Base-by-base conservation (phyloP, 495 filamentous ascomycete species). In the Alectoria sarmentosa region DNA sequence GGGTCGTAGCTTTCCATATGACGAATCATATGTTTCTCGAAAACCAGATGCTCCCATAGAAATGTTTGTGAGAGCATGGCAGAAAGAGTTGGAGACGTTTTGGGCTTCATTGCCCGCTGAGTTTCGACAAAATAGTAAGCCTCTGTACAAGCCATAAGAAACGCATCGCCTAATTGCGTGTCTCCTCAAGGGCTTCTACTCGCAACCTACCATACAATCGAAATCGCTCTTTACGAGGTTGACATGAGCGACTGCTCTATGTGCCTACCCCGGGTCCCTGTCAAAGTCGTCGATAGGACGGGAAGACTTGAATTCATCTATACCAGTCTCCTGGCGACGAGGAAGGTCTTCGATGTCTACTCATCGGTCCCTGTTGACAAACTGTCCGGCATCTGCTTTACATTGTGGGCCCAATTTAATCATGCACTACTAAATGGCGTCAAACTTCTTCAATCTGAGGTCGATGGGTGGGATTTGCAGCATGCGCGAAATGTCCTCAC, bases 1-100 rank as follows among this genome's bases (percentile, higher is more conserved):
- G 49, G 5, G 49, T 54, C 49, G 49, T 30, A 54, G 49, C 49
- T 54, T 54, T 54, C 49, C 49, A 15, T 54, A 54, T 19, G 49
- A 54, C 28, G 49, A 32, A 30, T 32, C 28, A 11, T 1, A 11
- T 54, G 14, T 14, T 15, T 32, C 26, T 54, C 49, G 28, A 54
- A 17, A 5, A 32, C 14, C 28, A 30, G 49, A 54, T 32, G 49
- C 6, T 54, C 49, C 49, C 3, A 7, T 54, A 3, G 49, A 54
- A 0, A 32, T 54, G 49, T 54, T 54, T 32, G 15, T 54, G 5
- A 54, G 49, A 32, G 26, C 49, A 32, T 54, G 49, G 49, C 26
- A 32, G 19, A 32, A 54, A 15, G 49, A 54, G 7, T 7, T 54
- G 5, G 49, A 54, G 49, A 54, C 49, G 8, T 54, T 30, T 28